Percentiles rank a stretch among this genome's conserved stretches.
phyloP scores from a whole-genome alignment of 2,329 filamentous ascomycete species.

The Cercospora beticola region DNA sequence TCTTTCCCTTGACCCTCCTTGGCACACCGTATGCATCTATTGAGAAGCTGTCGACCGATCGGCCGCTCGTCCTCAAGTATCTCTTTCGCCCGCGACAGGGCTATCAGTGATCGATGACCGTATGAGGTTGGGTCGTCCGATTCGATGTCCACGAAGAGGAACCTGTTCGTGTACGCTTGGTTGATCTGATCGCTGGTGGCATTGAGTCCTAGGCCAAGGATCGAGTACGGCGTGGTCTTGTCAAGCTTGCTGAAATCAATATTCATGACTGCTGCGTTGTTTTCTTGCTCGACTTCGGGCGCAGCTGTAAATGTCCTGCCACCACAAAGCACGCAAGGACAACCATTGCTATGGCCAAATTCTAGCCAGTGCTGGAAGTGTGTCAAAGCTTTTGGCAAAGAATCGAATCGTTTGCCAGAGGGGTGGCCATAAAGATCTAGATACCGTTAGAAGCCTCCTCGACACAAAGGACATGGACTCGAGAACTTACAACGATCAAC shows the following conservation, averaged over 20 bases:
- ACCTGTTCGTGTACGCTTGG: background rate
- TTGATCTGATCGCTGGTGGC: background rate
- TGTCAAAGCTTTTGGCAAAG: constrained; percentile 54
- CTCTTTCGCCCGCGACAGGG: background rate
- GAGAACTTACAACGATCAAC: constrained; percentile 48
- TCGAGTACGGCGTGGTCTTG: background rate
- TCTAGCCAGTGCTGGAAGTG: constrained; percentile 60
- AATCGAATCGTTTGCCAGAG: constrained; percentile 51
- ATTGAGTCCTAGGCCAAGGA: background rate
- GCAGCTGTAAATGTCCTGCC: constrained; percentile 7
- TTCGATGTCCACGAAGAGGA: background rate
- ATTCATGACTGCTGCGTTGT: background rate
- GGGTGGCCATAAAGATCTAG: constrained; percentile 57
- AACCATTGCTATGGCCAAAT: constrained; percentile 43
- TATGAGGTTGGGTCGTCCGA: background rate
- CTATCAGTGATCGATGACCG: background rate
- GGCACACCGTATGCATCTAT: background rate
- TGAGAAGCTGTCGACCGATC: background rate
- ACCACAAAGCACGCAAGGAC: constrained; percentile 53
- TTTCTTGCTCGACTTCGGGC: background rate
- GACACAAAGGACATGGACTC: background rate
- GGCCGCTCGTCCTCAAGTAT: background rate
- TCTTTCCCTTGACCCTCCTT: background rate
- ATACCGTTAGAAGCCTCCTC: background rate
- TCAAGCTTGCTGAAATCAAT: background rate